Base-by-base conservation (phyloP, 208 protist species). In the Trypanosoma cruzi region DNA sequence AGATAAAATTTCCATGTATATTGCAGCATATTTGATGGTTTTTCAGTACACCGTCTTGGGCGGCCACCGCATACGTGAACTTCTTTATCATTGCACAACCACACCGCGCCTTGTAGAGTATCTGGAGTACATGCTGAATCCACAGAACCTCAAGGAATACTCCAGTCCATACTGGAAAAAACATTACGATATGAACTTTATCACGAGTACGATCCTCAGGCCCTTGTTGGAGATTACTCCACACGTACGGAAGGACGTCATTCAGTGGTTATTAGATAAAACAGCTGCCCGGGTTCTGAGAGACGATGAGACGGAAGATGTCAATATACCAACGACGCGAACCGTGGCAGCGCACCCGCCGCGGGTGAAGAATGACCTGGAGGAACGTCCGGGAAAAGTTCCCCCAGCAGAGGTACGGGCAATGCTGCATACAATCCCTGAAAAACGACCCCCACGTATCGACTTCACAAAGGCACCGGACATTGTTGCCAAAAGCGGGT, bases 11-110 rank as follows among this genome's bases (percentile, higher is more conserved):
- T 73, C 87, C 26, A 90, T 95, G 84, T 87, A 90, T 53, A 73
- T 95, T 42, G 79, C 88, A 5, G 84, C 87, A 3, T 93, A 92
- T 71, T 44, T 95, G 29, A 42, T 92, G 28, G 66, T 92, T n/a
- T 95, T 93, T 59, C 71, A 78, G 34, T 91, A 88, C 63, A 61
- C 44, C 22, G 57, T 75, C 1, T 34, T 95, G 14, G 83, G 82
- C 31, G 78, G 73, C 13, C 64, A 80, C 1, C 54, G 62, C 28
- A 57, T 93, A 46, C 81, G 90, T 1, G 66, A 82, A 62, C 71
- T 95, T 34, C 60, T 95, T 18, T 69, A 84, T 65, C 57, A 62
- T 14, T 71, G 73, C 58, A 87, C 75, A 44, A 73, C 82, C 3
- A 76, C 65, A 4, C 64, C 63, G n/a, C 77, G 80, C 40, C 75